Conservation (phyloP, 2,329 filamentous ascomycete genomes). For the Dothideomycetidae sp. region DNA sequence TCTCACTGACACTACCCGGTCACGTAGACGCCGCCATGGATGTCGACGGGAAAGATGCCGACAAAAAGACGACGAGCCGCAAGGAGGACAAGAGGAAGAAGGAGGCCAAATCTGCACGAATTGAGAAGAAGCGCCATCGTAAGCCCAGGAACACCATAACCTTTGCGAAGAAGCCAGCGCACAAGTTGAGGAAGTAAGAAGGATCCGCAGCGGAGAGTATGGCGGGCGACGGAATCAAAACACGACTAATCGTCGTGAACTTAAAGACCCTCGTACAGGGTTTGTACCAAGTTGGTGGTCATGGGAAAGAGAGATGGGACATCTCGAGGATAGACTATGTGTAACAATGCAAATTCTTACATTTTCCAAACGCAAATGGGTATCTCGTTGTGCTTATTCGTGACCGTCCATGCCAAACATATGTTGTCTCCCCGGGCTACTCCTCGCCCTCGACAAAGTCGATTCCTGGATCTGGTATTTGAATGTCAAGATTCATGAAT, state of each 20-base stretch:
- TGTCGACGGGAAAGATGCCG: slow-evolving; percentile 18
- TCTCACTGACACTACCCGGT: slow-evolving; percentile 7
- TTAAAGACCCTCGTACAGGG: background rate
- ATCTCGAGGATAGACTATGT: no score
- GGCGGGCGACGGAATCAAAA: background rate
- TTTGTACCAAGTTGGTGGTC: background rate
- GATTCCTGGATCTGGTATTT: slow-evolving; percentile 66
- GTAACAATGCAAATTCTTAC: background rate
- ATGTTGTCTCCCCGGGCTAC: slow-evolving; percentile 1
- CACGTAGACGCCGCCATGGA: slow-evolving; percentile 24
- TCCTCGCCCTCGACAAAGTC: slow-evolving; percentile 20
- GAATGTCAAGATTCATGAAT: slow-evolving; percentile 75
- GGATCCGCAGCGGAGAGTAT: background rate
- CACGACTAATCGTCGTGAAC: background rate
- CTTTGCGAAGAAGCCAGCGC: slow-evolving; percentile 20
- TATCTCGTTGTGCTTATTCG: no score
- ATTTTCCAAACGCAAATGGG: background rate
- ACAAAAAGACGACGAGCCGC: slow-evolving; percentile 12
- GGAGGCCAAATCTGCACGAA: slow-evolving; percentile 22
- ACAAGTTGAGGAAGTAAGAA: slow-evolving; percentile 18
- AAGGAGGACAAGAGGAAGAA: slow-evolving; percentile 15
- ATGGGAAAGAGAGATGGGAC: background rate
- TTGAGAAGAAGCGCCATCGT: slow-evolving; percentile 23
- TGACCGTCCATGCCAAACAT: slow-evolving; percentile 1
- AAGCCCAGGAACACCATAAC: slow-evolving; percentile 27